Base-by-base conservation (phyloP, 106 monocot genomes). In the Platanthera zijinensis region DNA sequence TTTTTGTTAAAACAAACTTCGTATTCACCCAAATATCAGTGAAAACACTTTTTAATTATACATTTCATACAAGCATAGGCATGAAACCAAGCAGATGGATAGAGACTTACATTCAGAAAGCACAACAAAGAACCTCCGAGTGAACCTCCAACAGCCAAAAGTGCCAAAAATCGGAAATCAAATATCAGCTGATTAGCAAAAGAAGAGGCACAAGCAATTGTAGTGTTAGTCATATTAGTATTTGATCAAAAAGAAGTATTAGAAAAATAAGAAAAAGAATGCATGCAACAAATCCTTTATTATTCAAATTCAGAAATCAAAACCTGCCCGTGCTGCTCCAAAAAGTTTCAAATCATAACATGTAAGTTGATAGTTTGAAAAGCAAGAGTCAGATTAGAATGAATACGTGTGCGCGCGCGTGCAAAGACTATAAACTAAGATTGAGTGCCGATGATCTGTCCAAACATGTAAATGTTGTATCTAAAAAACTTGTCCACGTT, bases 151-250 rank as follows among this genome's bases (percentile, higher is more conserved):
- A 97, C 89, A 48, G 96, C 96, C 25, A 97, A 77, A 77, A 97
- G 83, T 7, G 96, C 96, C 82, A 97, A 84, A 84, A 97, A 97
- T 21, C 96, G 93, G 59, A 97, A 97, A 74, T 97, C 96, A 80
- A 97, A 97, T 39, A 97, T 97, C 46, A 93, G 80, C 96, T 97
- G 85, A 46, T 48, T 70, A 48, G 45, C 17, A 15, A 70, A 48
- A 17, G 5, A 48, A 70, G 48, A 48, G 48, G 32, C 32, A 48
- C 8, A 39, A 67, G 21, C 8, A 1, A 30, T 67, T 30, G 67
- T 67, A 67, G 32, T 67, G 67, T 30, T 32, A 39, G 59, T 19
- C 30, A 22, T 63, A 63, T 17, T 63, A 63, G 21, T 21, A 63
- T 63, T 19, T 19, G 4, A 63, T 6, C 5, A 63, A 54, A 54